phyloP scores from a whole-genome alignment of 1,284 basidiomycete genomes.

The Trichosporon sp. region DNA sequence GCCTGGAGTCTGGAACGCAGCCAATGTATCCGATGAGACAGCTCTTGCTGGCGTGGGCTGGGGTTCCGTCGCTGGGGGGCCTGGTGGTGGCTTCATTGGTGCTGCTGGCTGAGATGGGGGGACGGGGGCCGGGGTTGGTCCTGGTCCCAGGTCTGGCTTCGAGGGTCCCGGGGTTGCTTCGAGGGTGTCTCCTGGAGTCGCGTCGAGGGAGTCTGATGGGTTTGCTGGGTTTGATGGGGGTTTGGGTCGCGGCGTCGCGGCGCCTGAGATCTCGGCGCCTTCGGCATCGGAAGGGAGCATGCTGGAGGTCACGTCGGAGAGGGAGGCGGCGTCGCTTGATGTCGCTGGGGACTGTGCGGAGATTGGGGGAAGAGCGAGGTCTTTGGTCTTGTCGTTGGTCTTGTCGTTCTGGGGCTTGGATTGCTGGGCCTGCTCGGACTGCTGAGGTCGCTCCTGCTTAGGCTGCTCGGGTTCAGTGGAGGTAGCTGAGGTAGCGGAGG shows the following conservation, averaged over 20 bases:
- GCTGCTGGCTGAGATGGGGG: neutral
- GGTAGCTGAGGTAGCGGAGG: too few species aligned
- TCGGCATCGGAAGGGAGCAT: constrained; percentile 17
- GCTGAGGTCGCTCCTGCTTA: constrained; percentile 3
- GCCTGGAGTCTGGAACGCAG: neutral
- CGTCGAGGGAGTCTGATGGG: too few species aligned
- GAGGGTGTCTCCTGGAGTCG: neutral
- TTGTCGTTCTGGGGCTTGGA: too few species aligned
- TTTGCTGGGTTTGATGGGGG: too few species aligned
- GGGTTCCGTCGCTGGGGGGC: neutral
- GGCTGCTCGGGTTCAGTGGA: constrained; percentile 1
- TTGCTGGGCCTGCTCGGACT: too few species aligned
- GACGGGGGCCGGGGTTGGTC: constrained; percentile 5
- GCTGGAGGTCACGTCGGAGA: neutral
- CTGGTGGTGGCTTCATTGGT: neutral
- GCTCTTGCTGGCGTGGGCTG: neutral
- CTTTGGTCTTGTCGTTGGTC: neutral
- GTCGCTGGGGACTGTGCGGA: neutral
- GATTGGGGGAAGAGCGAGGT: neutral
- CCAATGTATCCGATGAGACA: neutral
- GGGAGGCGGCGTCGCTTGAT: neutral
- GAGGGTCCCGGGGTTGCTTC: neutral
- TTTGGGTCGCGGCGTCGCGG: neutral
- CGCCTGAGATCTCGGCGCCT: neutral
- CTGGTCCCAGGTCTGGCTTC: neutral